Percentiles rank a stretch among this genome's conserved stretches.
These are phyloP conservation scores for Fusarium aywerte DNA, from an alignment of 2,329 filamentous ascomycete genomes.

Conservation along the genomic window DNA sequence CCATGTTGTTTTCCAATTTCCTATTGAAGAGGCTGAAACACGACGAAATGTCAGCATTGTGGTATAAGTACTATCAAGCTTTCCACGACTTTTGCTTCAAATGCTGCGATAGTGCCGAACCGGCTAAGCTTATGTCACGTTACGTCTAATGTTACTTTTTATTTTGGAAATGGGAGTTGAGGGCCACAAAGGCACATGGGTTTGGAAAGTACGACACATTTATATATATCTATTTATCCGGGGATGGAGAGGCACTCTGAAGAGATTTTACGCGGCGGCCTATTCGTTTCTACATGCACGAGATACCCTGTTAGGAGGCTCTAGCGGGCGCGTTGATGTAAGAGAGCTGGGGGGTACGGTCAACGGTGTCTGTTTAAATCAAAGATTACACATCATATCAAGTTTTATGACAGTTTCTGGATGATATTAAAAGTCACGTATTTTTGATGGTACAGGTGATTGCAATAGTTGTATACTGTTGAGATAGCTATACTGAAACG, in stretches of 20 bases:
- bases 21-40: conserved; percentile 78
- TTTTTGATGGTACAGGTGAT: neutral
- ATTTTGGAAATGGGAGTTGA: conserved; percentile 24
- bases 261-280: conserved; percentile 37
- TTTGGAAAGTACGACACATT: conserved; percentile 13
- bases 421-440: neutral
- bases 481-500: neutral
- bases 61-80: conserved; percentile 48
- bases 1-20: conserved; percentile 84
- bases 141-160: conserved; percentile 34
- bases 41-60: conserved; percentile 72
- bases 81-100: neutral
- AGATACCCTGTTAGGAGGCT: conserved; percentile 47
- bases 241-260: conserved; percentile 20
- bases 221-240: conserved; percentile 15
- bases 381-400: neutral
- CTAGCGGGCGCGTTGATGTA: conserved; percentile 26
- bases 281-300: conserved; percentile 47
- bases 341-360: conserved; percentile 7
- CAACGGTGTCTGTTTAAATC: conserved; percentile 5
- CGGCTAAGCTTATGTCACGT: conserved; percentile 14
- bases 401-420: conserved; percentile 3
- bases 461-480: conserved; percentile 8
- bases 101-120: neutral
- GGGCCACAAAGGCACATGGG: conserved; percentile 16